Evolutionary conservation across 495 filamentous ascomycete genomes (phyloP), one percentile per base, ranked within the genome.

Genomic region (Saxophila tyrrhenica): DNA sequence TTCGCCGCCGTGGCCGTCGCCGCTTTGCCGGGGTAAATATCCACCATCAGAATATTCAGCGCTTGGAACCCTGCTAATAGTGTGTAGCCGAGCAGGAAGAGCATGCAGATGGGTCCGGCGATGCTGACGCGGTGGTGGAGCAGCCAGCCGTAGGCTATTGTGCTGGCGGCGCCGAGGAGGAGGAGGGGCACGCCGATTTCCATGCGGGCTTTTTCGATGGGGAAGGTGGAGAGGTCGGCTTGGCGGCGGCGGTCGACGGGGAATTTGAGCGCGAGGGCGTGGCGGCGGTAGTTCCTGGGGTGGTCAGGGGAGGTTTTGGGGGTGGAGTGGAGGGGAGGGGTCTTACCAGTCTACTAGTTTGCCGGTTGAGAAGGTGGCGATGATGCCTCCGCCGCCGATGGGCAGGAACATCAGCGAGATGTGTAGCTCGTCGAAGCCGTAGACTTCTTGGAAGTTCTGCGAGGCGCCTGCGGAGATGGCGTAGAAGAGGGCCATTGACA

Each of bases 61-160:
- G 66, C 56, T 32, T 73, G 68, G 5, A 62, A 67, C 0, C 62
- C 64, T 3, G 64, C 69, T 20, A 62, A 68, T 9, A 71, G 39
- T 3, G 59, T 41, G 56, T 67, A 74, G 24, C 72, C 69, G n/a
- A 65, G 61, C 23, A 74, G 60, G 52, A 76, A 76, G 8, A 75
- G 61, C 43, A 72, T 62, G 25, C 73, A 53, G 7, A 75, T 39
- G 0, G 67, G 69, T 0, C 64, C 71, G 1, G 72, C 65, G 2
- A 78, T 60, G 2, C 61, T 48, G 1, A 66, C 62, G 15, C 59
- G 53, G 29, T 60, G 62, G 11, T 73, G 35, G 61, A 76, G 69
- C 0, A 71, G 61, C 75, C 76, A 79, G 38, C 73, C 72, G 58
- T 76, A 79, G 0, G 64, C 64, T n/a, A 76, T 55, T 13, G 74